phyloP scores from a whole-genome alignment of 1,284 basidiomycete species.

The Heimioporus retisporus region DNA sequence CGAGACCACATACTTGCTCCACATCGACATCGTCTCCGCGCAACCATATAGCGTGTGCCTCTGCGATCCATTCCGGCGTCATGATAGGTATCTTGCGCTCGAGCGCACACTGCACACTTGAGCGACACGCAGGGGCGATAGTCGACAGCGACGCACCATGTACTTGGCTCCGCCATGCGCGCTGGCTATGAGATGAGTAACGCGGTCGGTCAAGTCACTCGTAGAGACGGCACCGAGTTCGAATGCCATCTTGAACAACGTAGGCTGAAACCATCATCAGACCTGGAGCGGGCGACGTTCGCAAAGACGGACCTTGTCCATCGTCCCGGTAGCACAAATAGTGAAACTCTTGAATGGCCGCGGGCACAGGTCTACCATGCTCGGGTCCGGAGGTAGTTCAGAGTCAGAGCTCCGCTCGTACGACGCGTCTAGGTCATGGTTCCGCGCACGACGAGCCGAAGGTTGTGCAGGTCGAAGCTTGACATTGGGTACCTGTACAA shows the following conservation, averaged over 20 bases:
- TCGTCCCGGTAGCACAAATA: constrained; percentile 78
- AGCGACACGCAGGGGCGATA: constrained; percentile 8
- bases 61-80: constrained; percentile 75
- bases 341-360: constrained; percentile 72
- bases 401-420: constrained; percentile 38
- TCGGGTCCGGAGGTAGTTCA: constrained; percentile 45
- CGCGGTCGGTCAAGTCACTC: constrained; percentile 79
- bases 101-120: constrained; percentile 70
- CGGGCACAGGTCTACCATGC: constrained; percentile 64
- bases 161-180: constrained; percentile 85
- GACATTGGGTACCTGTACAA: constrained; percentile 75
- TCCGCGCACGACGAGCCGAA: constrained; percentile 17
- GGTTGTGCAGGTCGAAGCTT: constrained; percentile 74
- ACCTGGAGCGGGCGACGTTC: too few relatives aligned
- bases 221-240: constrained; percentile 79
- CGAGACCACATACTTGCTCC: constrained; percentile 46
- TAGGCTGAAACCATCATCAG: constrained; percentile 53
- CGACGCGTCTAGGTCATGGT: constrained; percentile 21
- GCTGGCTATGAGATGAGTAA: constrained; percentile 83
- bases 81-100: constrained; percentile 81
- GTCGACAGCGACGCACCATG: constrained; percentile 50
- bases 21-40: constrained; percentile 80
- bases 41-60: constrained; percentile 78
- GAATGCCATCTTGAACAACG: constrained; percentile 76
- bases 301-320: constrained; percentile 64